Evolutionary conservation across 768 basidiomycete species (phyloP).

Genomic region (Leucogyrophana mollusca): DNA sequence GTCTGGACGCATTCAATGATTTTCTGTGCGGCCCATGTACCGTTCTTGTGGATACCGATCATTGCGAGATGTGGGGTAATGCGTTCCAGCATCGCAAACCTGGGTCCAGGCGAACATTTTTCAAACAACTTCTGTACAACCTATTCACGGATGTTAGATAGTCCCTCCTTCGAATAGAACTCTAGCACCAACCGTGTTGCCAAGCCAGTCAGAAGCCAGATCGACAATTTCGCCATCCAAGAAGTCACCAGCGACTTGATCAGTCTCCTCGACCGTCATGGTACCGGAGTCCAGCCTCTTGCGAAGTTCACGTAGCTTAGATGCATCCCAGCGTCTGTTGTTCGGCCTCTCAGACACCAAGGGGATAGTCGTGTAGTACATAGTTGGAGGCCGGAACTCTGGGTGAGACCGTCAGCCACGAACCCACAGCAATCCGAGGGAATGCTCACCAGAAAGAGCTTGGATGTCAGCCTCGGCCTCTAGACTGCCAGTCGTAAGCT

Average conservation of each 20-base stretch:
- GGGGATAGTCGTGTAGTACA: slow-evolving; percentile 97
- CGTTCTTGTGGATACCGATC: slow-evolving; percentile 99
- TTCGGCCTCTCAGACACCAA: slow-evolving; percentile 81
- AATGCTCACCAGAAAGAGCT: slow-evolving; percentile 76
- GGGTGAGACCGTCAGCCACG: slow-evolving; percentile 10
- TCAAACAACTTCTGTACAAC: slow-evolving; percentile 98
- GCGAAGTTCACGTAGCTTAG: slow-evolving; percentile 89
- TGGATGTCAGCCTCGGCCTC: slow-evolving; percentile 86
- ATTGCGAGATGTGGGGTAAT: slow-evolving; percentile 92
- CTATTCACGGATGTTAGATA: slow-evolving; percentile 32
- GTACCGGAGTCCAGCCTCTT: slow-evolving; percentile 91
- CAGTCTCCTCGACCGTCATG: slow-evolving; percentile 82
- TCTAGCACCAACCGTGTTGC: slow-evolving; percentile 63
- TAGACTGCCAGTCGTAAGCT: slow-evolving; percentile 72
- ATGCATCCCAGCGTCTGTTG: slow-evolving; percentile 90
- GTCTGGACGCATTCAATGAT: slow-evolving; percentile 93
- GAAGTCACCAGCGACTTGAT: slow-evolving; percentile 86
- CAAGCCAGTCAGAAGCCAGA: slow-evolving; percentile 96
- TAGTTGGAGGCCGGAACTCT: slow-evolving; percentile 91
- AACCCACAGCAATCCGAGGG: neutral
- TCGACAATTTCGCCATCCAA: slow-evolving; percentile 94
- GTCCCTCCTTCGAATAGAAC: slow-evolving; percentile 4
- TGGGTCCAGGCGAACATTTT: slow-evolving; percentile 71
- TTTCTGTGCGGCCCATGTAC: slow-evolving; percentile 99
- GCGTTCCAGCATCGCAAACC: slow-evolving; percentile 91